Percentiles rank a stretch among this genome's conserved stretches.
Evolutionary conservation across 2,329 filamentous ascomycete species (phyloP).

Genomic region (Periglandula ipomoeae): DNA sequence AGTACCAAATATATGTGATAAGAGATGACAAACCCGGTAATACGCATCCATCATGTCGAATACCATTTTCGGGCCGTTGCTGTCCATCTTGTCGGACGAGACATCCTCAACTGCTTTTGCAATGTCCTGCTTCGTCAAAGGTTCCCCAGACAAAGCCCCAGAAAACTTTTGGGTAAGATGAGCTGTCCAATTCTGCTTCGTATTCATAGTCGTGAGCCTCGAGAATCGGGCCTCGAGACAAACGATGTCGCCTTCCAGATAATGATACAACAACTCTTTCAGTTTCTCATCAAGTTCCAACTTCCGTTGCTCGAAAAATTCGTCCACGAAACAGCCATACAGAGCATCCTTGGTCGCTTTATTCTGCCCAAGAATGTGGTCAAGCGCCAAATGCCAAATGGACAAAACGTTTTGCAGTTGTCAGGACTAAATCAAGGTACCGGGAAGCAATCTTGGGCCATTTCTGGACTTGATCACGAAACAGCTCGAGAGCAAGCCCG

Average conservation of each 20-base stretch:
- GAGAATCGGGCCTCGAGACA: conserved; percentile 13
- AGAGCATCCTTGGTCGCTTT: not conserved
- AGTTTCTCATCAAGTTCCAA: conserved; percentile 21
- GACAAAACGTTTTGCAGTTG: not conserved
- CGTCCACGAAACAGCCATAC: not conserved
- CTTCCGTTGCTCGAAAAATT: conserved; percentile 2
- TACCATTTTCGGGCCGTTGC: conserved; percentile 27
- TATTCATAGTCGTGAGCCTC: not conserved
- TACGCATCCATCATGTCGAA: conserved; percentile 36
- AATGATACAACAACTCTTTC: conserved; percentile 29
- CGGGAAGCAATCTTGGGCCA: not conserved
- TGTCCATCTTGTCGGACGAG: not conserved
- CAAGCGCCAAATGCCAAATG: not conserved
- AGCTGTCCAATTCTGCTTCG: conserved; percentile 1
- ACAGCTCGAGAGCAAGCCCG: not conserved
- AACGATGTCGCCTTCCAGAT: conserved; percentile 22
- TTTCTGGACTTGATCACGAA: not conserved
- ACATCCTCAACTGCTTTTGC: conserved; percentile 13
- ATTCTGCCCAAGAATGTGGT: not conserved
- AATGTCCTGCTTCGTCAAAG: conserved; percentile 4
- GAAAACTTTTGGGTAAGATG: conserved; percentile 5
- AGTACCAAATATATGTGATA: too few relatives aligned
- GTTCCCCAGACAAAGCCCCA: not conserved
- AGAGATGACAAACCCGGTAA: conserved; percentile 26
- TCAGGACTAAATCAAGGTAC: not conserved